phyloP scores from a whole-genome alignment of 2,329 filamentous ascomycete species.

The Fusarium lyarnte region DNA sequence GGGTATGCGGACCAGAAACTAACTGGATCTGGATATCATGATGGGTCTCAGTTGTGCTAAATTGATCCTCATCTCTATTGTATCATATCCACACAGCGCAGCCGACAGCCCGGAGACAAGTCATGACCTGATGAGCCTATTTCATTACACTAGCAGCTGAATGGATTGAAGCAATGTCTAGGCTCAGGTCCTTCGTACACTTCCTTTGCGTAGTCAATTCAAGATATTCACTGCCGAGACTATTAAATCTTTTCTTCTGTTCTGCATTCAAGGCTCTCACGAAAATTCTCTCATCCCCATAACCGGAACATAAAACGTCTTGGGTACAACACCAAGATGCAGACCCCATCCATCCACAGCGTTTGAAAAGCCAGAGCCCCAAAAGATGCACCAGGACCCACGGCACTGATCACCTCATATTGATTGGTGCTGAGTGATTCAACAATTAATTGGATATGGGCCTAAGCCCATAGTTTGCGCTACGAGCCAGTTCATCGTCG shows the following conservation, averaged over 20 bases:
- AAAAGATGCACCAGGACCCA: constrained; percentile 21
- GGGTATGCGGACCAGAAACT: constrained; percentile 24
- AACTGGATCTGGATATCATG: constrained; percentile 22
- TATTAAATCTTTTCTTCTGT: background rate
- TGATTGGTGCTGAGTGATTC: constrained; percentile 31
- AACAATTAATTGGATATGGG: background rate
- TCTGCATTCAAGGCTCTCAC: background rate
- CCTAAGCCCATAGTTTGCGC: constrained; percentile 1
- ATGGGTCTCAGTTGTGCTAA: constrained; percentile 25
- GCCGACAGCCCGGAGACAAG: constrained; percentile 13
- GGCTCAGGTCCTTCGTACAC: background rate
- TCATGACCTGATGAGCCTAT: constrained; percentile 6
- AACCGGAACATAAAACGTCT: constrained; percentile 14
- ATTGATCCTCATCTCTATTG: background rate
- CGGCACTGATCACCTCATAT: constrained; percentile 40
- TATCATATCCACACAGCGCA: constrained; percentile 13
- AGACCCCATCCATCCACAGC: constrained; percentile 26
- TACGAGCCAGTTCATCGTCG: background rate
- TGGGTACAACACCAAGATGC: background rate
- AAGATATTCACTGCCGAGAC: no score
- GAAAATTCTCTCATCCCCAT: background rate
- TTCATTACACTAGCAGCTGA: background rate
- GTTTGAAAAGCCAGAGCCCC: constrained; percentile 3
- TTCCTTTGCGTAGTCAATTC: background rate
- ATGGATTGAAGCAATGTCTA: background rate